Conservation (phyloP, 179 eudicot genomes). For the Sideroxylon spinosum region DNA sequence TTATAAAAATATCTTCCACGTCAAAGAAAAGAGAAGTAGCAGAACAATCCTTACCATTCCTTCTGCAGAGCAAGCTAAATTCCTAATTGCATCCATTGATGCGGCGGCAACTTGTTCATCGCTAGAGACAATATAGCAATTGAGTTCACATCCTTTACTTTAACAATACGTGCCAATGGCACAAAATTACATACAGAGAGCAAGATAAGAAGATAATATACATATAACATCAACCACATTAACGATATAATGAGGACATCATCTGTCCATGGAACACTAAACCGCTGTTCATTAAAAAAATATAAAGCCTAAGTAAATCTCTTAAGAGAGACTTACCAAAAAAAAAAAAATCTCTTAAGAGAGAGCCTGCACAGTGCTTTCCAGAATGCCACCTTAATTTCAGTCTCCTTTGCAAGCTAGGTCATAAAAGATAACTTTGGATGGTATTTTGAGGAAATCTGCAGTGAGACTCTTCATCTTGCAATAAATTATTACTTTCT, state of each 20-base stretch:
- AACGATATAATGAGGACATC: background rate
- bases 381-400: background rate
- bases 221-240: background rate
- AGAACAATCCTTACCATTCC: constrained; percentile 54
- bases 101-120: constrained; percentile 79
- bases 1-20: background rate
- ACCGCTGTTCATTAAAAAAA: background rate
- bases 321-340: too few relatives aligned
- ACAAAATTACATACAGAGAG: background rate
- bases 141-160: background rate
- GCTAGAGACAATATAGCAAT: constrained; percentile 34
- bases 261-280: constrained; percentile 3
- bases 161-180: background rate
- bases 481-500: background rate
- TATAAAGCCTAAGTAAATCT: background rate
- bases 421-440: background rate
- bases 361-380: background rate
- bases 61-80: constrained; percentile 52
- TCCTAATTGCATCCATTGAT: constrained; percentile 67
- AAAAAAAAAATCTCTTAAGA: background rate
- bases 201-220: background rate
- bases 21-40: constrained; percentile 4
- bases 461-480: background rate
- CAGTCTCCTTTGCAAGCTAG: background rate
- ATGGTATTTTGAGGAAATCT: background rate